phyloP scores from a whole-genome alignment of 371 early-diverging fungal genomes.

The Mucor indicus region DNA sequence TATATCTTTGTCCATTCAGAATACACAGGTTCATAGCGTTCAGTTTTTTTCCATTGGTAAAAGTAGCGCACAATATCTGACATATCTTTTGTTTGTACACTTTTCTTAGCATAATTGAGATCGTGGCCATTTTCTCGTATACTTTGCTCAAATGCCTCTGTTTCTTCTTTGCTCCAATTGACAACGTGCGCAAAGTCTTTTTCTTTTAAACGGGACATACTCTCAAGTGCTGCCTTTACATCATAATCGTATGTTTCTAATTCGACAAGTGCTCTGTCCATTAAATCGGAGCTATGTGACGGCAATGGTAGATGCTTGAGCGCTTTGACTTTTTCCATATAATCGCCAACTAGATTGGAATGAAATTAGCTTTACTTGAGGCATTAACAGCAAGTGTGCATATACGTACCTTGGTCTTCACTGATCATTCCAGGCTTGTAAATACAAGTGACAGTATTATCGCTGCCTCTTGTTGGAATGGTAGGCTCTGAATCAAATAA shows the following conservation, averaged over 20 bases:
- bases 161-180: conserved; percentile 58
- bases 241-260: conserved; percentile 59
- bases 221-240: conserved; percentile 51
- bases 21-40: conserved; percentile 66
- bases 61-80: conserved; percentile 67
- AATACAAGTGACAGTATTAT: conserved; percentile 42
- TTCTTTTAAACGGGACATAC: conserved; percentile 45
- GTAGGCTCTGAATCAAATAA: neutral
- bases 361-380: neutral
- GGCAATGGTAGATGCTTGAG: conserved; percentile 39
- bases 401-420: conserved; percentile 3
- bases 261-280: conserved; percentile 61
- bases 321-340: conserved; percentile 43
- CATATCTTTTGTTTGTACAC: conserved; percentile 52
- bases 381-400: neutral
- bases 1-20: conserved; percentile 69
- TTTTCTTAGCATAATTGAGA: conserved; percentile 56
- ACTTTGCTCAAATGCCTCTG: conserved; percentile 65
- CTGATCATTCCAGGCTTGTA: conserved; percentile 19
- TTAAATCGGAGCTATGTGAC: conserved; percentile 50
- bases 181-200: conserved; percentile 50
- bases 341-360: conserved; percentile 40
- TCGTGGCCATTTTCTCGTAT: conserved; percentile 73
- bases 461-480: conserved; percentile 40
- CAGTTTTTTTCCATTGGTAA: conserved; percentile 74